Evolutionary conservation across 148 eudicot species (phyloP).

Genomic region (Cornus suecica): DNA sequence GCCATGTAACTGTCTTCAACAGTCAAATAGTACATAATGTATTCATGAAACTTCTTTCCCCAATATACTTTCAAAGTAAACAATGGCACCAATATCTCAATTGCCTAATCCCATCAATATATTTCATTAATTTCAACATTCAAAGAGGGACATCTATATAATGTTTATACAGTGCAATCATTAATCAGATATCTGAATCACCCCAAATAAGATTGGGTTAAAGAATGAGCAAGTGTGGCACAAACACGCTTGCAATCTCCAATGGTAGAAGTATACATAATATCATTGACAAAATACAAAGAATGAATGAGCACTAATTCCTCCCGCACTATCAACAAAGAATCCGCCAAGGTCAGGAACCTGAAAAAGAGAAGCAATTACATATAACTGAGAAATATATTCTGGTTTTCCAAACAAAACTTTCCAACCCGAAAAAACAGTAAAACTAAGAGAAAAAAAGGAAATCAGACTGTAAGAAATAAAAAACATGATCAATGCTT

Average conservation of each 20-base stretch:
- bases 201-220: background rate
- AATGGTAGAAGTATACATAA: background rate
- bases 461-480: too few relatives aligned
- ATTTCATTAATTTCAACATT: background rate
- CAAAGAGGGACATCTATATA: background rate
- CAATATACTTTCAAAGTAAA: too few relatives aligned
- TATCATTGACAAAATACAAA: background rate
- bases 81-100: too few relatives aligned
- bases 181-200: background rate
- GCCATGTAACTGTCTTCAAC: too few relatives aligned
- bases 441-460: too few relatives aligned
- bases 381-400: too few relatives aligned
- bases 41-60: too few relatives aligned
- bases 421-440: too few relatives aligned
- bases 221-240: background rate
- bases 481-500: too few relatives aligned
- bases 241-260: background rate
- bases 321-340: background rate
- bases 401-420: too few relatives aligned
- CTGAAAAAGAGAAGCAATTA: background rate
- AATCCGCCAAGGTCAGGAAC: background rate
- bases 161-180: background rate
- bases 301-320: background rate
- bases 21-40: too few relatives aligned
- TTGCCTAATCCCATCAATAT: background rate